phyloP scores from a whole-genome alignment of 306 rosid genomes.

The Cicer arietinum region DNA sequence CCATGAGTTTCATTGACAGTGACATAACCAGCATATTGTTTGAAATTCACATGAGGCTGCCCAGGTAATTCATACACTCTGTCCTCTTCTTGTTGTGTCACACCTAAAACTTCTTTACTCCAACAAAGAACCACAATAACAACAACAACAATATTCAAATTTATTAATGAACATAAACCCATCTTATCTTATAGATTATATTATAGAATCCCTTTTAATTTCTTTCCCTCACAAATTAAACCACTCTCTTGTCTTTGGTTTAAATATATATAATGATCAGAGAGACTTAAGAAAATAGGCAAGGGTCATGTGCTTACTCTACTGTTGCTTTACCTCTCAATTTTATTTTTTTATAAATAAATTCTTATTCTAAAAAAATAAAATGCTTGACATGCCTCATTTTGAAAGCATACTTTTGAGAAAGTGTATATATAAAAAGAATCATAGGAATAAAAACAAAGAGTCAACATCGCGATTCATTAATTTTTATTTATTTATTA shows the following conservation, averaged over 20 bases:
- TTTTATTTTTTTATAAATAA: neutral
- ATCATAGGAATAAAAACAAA: neutral
- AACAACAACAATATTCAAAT: conserved; percentile 25
- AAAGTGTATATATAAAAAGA: neutral
- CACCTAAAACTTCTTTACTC: conserved; percentile 1
- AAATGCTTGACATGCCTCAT: conserved; percentile 20
- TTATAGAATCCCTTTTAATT: neutral
- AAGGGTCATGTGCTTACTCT: conserved; percentile 23
- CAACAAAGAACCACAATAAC: conserved; percentile 28
- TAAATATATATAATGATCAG: conserved; percentile 42
- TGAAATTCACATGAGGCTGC: conserved; percentile 71
- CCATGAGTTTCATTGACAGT: conserved; percentile 75
- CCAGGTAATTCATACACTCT: conserved; percentile 68
- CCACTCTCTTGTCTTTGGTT: conserved; percentile 22
- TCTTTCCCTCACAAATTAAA: conserved; percentile 1
- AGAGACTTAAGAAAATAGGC: conserved; percentile 27
- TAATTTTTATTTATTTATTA: neutral
- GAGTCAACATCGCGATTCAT: conserved; percentile 23
- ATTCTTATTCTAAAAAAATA: neutral
- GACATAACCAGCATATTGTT: conserved; percentile 78
- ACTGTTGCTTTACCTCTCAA: conserved; percentile 13
- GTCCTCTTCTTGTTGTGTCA: conserved; percentile 60
- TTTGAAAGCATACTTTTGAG: conserved; percentile 41
- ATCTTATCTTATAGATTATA: conserved; percentile 14
- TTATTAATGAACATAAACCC: conserved; percentile 30